Evolutionary conservation across 2,329 filamentous ascomycete genomes (phyloP).

Genomic region (Aureobasidium musti): DNA sequence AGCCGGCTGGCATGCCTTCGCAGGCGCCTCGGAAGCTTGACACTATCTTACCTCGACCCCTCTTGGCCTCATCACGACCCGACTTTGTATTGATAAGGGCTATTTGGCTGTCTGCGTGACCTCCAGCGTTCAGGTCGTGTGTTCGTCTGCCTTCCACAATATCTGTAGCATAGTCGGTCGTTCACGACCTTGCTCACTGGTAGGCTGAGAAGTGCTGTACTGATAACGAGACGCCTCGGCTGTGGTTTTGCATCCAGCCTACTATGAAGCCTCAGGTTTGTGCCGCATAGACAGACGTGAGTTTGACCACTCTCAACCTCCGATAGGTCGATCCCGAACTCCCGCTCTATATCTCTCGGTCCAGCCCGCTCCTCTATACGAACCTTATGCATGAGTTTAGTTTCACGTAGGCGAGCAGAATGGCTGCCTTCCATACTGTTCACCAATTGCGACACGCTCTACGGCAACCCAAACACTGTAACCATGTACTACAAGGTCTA

Average conservation of each 20-base stretch:
- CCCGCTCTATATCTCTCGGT: not conserved
- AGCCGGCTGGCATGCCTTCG: not conserved
- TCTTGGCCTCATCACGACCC: not conserved
- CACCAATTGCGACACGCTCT: not conserved
- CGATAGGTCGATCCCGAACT: not conserved
- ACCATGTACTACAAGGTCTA: not conserved
- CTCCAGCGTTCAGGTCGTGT: no score
- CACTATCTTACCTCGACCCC: not conserved
- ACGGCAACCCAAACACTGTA: not conserved
- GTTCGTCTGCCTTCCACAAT: not conserved
- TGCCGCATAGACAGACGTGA: not conserved
- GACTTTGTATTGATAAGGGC: not conserved
- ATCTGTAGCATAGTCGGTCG: not conserved
- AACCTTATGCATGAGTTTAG: conserved; percentile 5
- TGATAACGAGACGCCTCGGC: not conserved
- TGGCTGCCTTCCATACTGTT: not conserved
- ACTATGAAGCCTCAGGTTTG: not conserved
- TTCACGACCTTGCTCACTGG: not conserved
- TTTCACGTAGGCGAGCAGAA: not conserved
- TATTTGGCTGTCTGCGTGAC: not conserved
- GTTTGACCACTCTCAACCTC: no score
- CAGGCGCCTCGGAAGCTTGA: conserved; percentile 2
- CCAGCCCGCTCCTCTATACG: conserved; percentile 7
- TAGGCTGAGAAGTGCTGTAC: not conserved
- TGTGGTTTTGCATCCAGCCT: not conserved